Evolutionary conservation across 2,329 filamentous ascomycete genomes (phyloP).

Genomic region (Pseudogymnoascus sp.): DNA sequence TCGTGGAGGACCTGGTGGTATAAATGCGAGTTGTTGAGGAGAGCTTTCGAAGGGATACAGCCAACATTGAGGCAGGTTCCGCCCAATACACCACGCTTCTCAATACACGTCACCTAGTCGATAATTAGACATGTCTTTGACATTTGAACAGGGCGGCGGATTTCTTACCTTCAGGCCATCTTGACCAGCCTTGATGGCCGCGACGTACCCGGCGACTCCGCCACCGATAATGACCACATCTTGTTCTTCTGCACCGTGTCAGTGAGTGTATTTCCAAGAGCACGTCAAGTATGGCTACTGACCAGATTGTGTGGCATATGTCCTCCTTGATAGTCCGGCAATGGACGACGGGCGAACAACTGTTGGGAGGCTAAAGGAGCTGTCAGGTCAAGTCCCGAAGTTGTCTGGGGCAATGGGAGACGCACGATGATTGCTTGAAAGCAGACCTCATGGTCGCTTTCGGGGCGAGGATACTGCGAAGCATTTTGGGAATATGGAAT

Average conservation of each 20-base stretch:
- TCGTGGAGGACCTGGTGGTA: constrained; percentile 97
- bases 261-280: constrained; percentile 41
- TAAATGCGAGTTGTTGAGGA: constrained; percentile 98
- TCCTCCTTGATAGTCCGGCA: constrained; percentile 49
- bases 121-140: constrained; percentile 15
- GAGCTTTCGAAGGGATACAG: constrained; percentile 98
- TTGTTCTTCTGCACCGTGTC: constrained; percentile 71
- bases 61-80: constrained; percentile 98
- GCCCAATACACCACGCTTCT: constrained; percentile 91
- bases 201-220: constrained; percentile 96
- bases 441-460: constrained; percentile 48
- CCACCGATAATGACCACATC: constrained; percentile 97
- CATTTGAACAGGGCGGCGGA: not conserved
- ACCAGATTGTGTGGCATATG: constrained; percentile 44
- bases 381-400: constrained; percentile 15
- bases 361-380: constrained; percentile 39
- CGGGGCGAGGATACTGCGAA: constrained; percentile 52
- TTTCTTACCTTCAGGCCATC: constrained; percentile 79
- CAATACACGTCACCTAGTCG: constrained; percentile 81
- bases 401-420: constrained; percentile 13
- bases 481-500: constrained; percentile 39
- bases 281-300: constrained; percentile 31
- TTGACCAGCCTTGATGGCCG: constrained; percentile 97
- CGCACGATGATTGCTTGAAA: constrained; percentile 45
- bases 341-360: constrained; percentile 38